Evolutionary conservation across 2,329 filamentous ascomycete species (phyloP), one percentile per base, ranked within the genome.

Genomic region (Emmonsiellopsis sp.): DNA sequence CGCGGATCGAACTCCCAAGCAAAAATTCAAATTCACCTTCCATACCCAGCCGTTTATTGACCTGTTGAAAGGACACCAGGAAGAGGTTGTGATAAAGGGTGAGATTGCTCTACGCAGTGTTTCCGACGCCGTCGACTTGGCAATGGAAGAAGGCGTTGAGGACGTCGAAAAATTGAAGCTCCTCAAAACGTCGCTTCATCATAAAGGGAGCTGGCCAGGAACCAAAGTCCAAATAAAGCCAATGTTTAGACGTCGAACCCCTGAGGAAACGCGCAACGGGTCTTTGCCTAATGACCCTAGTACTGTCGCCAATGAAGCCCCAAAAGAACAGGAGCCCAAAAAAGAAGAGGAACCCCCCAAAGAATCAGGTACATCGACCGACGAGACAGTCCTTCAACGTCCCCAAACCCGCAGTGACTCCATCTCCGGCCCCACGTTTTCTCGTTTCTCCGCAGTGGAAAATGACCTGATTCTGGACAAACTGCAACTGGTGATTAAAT

Each of bases 141-240:
- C 94, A 8, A 79, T 93, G 65, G 76, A 82, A 35, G 83, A 89
- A 62, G 87, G 86, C 0, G 76, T 90, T 16, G 93, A 98, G 68
- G 94, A 98, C 64, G 79, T 79, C 48, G 83, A 81, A 50, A 98
- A 98, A 71, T 82, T 98, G n/a, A 85, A 83, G 59, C 78, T 89
- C 42, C 78, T 98, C 49, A 85, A 87, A 55, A 92, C 92, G 58
- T 92, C 94, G 5, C 75, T 98, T 6, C 84, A 89, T 42, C 94
- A 93, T 72, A 98, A 98, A 70, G 90, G 91, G 1, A 84, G 84
- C 16, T 96, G 92, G 87, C 85, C 90, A 3, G 93, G 93, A 0
- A 98, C 93, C 1, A 98, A 98, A 69, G 90, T 98, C 2, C 93
- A 98, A 70, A 97, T 98, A 68, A 98, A 98, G 70, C 93, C 93